Base-by-base conservation (phyloP, 495 filamentous ascomycete species). In the Podospora tetraspora region DNA sequence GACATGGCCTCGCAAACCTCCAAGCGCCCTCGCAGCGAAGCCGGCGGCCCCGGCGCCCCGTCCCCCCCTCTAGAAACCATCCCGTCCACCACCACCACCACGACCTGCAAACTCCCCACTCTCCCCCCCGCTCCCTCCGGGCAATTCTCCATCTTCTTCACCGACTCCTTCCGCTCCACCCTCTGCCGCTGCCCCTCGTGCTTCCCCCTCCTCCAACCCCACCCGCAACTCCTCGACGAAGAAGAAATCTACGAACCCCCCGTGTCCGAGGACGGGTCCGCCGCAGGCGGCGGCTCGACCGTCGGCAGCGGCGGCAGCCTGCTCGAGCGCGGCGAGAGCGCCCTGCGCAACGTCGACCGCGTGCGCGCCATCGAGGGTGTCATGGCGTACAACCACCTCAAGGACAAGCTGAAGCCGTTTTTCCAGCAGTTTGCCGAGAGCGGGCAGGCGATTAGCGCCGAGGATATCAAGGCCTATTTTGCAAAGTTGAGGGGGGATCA, bases 401-500 rank as follows among this genome's bases (percentile, higher is more conserved):
- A 94, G 71, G 94, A 97, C 61, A 94, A 94, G 73, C 87, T 99
- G 16, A 97, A 93, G 84, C 87, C 86, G 3, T 98, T 99, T 75
- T 85, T 99, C 67, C 85, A 91, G 74, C 91, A 96, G 63, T 99
- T 97, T 79, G 95, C 95, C 3, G 94, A 96, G 76, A 93, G 88
- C 68, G 93, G 93, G 1, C 79, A 90, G 78, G 86, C 89, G 3
- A 93, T 99, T 13, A 88, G 90, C 0, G 94, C 93, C 6, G 95
- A 98, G 77, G 93, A 98, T 81, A 93, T 99, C 75, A 97, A 97
- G 80, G 87, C 83, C 11, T 96, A 97, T 79, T 98, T 98, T 85
- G 95, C 93, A 66, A 93, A 92, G 78, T 76, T 99, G 70, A 84
- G 95, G 68, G 95, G 94, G 61, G 95, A 97, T 81, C 91, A 92